Evolutionary conservation across 1,284 basidiomycete genomes (phyloP), one percentile per base, ranked within the genome.

Genomic region (Ganoderma lucidum): DNA sequence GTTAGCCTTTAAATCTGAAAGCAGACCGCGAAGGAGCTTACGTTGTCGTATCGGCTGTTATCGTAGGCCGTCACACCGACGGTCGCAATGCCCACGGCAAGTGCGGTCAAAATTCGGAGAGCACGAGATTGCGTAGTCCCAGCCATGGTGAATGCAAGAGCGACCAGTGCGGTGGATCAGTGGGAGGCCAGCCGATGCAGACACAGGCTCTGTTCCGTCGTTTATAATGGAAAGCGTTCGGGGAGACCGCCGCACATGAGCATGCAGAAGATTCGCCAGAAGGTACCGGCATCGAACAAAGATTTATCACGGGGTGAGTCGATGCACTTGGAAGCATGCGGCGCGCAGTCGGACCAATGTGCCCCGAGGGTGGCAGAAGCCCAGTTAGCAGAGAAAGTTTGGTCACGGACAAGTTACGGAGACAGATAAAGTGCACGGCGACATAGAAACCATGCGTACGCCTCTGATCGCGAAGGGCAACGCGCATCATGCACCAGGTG

Each of bases 11-110:
- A 41, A 56, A 69, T 42, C 23, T 23, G 15, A 41, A 23, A 41
- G 35, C 28, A 37, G 23, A 51, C 48, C 8, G 9, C n/a, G 23
- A 12, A 37, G 62, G 63, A 56, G 74, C 78, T 69, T 75, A 90
- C 90, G 74, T 91, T 92, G 77, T 92, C 90, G 76, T 83, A 88
- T 61, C 88, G 83, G 70, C 82, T 83, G 74, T 84, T 85, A 77
- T 88, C 86, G 75, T 87, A 90, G 28, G 74, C 75, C 60, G 60
- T 42, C 28, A 71, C 74, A 59, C 66, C 59, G 32, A 66, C 66
- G 44, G 63, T 37, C 60, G 70, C 65, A 44, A 74, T 63, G 60
- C 68, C 61, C 14, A 64, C 64, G 23, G 68, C 62, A 45, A 76
- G 63, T 56, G 62, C 66, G 70, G 72, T 64, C 19, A 71, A 64